Evolutionary conservation across 2,329 filamentous ascomycete species (phyloP).

Genomic region (Claviceps monticola): DNA sequence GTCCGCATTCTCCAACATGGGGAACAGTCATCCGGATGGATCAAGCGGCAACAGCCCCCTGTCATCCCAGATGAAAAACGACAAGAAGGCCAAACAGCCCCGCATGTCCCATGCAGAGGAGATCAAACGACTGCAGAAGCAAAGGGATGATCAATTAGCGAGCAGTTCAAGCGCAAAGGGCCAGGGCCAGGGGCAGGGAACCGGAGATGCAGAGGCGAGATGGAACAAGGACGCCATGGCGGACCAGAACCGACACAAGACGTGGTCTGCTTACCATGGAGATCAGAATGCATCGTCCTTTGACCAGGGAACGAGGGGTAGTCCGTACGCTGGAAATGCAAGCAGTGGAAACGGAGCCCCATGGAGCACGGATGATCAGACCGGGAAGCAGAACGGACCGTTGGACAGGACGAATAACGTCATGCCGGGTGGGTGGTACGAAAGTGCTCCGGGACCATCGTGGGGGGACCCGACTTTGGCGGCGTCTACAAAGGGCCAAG

Average conservation of each 20-base stretch:
- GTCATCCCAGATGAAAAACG: conserved; percentile 1
- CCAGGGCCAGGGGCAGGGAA: too few relatives aligned
- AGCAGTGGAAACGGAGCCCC: not conserved
- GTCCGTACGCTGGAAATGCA: not conserved
- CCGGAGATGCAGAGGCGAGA: not conserved
- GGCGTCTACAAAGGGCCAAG: conserved; percentile 17
- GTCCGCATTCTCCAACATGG: conserved; percentile 11
- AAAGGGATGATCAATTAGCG: not conserved
- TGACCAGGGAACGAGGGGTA: not conserved
- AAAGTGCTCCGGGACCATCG: not conserved
- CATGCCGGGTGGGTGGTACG: conserved; percentile 20
- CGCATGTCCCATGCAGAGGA: not conserved
- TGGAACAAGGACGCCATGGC: not conserved
- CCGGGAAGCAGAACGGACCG: not conserved
- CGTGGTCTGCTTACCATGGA: not conserved
- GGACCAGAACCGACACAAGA: not conserved
- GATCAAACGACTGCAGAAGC: not conserved
- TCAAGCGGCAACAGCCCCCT: conserved; percentile 2
- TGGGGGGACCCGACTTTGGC: conserved; percentile 21
- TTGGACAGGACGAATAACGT: conserved; percentile 11
- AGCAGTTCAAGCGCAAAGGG: not conserved
- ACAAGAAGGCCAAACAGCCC: not conserved
- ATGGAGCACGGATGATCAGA: not conserved
- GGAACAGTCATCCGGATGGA: conserved; percentile 2
- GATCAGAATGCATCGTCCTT: not conserved